phyloP scores from a whole-genome alignment of 306 rosid species.

The Argentina anserina region DNA sequence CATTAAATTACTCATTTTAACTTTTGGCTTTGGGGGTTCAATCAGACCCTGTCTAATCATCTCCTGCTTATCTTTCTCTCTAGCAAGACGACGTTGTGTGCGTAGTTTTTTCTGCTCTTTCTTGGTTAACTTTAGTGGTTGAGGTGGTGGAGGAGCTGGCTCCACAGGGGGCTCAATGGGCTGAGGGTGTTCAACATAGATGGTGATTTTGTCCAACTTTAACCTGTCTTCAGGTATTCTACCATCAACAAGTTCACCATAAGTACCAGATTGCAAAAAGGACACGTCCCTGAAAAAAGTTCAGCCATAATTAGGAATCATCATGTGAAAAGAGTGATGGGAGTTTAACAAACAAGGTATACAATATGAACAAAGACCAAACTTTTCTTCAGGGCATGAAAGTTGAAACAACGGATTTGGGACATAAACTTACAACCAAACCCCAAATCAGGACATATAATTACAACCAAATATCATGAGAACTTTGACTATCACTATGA shows the following conservation, averaged over 20 bases:
- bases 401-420: too few species aligned
- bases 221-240: conserved; percentile 42
- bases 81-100: conserved; percentile 82
- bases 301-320: conserved; percentile 9
- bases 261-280: conserved; percentile 62
- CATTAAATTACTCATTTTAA: conserved; percentile 90
- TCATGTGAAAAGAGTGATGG: background rate
- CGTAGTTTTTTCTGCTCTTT: conserved; percentile 95
- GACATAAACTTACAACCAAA: background rate
- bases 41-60: conserved; percentile 94
- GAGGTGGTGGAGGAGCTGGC: conserved; percentile 97
- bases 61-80: conserved; percentile 92
- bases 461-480: background rate
- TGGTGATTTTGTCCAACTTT: conserved; percentile 62
- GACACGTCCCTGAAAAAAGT: conserved; percentile 57
- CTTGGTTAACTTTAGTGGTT: conserved; percentile 90
- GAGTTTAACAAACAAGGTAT: background rate
- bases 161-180: conserved; percentile 98
- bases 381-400: background rate
- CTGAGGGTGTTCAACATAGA: conserved; percentile 92
- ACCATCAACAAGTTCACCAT: conserved; percentile 46
- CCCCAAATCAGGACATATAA: background rate
- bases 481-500: background rate
- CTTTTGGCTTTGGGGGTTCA: conserved; percentile 93
- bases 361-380: background rate